Evolutionary conservation across 176 grass and related monocot species (phyloP), one percentile per base, ranked within the genome.

Genomic region (Tillandsia leiboldiana): DNA sequence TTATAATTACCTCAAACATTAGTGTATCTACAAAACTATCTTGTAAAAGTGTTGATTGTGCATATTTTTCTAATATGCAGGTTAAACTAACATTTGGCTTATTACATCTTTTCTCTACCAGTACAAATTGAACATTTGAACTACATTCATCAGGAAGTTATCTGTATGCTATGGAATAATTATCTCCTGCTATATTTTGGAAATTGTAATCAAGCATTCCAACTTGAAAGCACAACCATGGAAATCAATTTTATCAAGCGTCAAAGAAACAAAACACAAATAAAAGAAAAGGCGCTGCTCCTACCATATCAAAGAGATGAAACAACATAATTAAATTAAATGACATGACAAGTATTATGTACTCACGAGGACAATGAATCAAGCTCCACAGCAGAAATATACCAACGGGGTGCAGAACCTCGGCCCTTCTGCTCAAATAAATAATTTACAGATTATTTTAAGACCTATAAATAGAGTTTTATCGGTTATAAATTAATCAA

Each of bases 331-430:
- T 7, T 7, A 8, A 68, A 67, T 53, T 26, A 69, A 72, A 24
- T 48, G 13, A 77, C 50, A 26, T 49, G 65, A 67, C 8, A 28
- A 51, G 63, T 50, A 70, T 28, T 63, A 50, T 82, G 58, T 75
- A 87, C 89, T 87, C 57, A 92, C 93, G 79, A 84, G 65, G 93
- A 83, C 56, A 97, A 53, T 10, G 93, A 92, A 76, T 92, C 83
- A 61, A 97, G 79, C 69, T 97, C 93, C 67, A 83, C 84, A 0
- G 79, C 64, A 64, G 89, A 83, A 74, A 97, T 81, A 58, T 85
- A 97, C 89, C 86, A 92, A 29, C 86, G 82, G 48, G 93, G 93
- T 69, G 93, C 89, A 9, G 81, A 78, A 59, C 64, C 63, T 75
- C 73, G 78, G 69, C 86, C 86, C 53, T 83, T 97, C 93, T 92